Evolutionary conservation across 2,329 filamentous ascomycete species (phyloP).

Genomic region (Fonsecaea monophora): DNA sequence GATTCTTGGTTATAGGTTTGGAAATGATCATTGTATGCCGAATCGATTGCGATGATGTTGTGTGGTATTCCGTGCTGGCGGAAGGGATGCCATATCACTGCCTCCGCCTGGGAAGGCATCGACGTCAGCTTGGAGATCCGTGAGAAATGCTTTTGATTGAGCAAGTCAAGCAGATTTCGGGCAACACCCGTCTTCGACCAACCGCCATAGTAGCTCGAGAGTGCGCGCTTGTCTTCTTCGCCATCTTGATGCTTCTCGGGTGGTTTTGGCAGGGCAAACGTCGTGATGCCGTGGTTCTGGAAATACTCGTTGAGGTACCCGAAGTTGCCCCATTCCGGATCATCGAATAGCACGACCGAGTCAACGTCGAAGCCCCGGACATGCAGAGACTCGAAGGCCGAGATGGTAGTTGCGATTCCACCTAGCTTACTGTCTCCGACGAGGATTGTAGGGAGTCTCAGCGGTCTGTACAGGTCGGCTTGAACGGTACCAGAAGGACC

Average conservation of each 20-base stretch:
- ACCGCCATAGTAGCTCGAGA: slow-evolving; percentile 69
- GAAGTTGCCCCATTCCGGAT: slow-evolving; percentile 71
- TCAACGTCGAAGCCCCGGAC: slow-evolving; percentile 81
- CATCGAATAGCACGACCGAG: slow-evolving; percentile 71
- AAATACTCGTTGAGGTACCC: slow-evolving; percentile 74
- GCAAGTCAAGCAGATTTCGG: slow-evolving; percentile 55
- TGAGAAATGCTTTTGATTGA: slow-evolving; percentile 61
- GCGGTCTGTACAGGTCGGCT: slow-evolving; percentile 75
- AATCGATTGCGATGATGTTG: slow-evolving; percentile 78
- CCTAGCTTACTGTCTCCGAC: slow-evolving; percentile 78
- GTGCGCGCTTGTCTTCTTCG: slow-evolving; percentile 61
- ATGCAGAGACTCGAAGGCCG: slow-evolving; percentile 77
- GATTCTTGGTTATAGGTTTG: slow-evolving; percentile 60
- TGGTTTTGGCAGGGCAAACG: slow-evolving; percentile 65
- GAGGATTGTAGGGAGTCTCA: slow-evolving; percentile 75
- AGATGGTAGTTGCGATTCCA: slow-evolving; percentile 80
- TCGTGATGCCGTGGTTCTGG: slow-evolving; percentile 61
- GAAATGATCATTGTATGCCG: slow-evolving; percentile 79
- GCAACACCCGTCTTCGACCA: slow-evolving; percentile 52
- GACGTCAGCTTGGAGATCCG: slow-evolving; percentile 66
- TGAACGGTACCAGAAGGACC: slow-evolving; percentile 77
- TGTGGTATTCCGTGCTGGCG: slow-evolving; percentile 74
- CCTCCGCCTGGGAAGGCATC: slow-evolving; percentile 67
- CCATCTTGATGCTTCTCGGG: slow-evolving; percentile 56
- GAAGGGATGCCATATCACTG: slow-evolving; percentile 83